Evolutionary conservation across 257 asterid genomes (phyloP).

Genomic region (Lycium barbarum): DNA sequence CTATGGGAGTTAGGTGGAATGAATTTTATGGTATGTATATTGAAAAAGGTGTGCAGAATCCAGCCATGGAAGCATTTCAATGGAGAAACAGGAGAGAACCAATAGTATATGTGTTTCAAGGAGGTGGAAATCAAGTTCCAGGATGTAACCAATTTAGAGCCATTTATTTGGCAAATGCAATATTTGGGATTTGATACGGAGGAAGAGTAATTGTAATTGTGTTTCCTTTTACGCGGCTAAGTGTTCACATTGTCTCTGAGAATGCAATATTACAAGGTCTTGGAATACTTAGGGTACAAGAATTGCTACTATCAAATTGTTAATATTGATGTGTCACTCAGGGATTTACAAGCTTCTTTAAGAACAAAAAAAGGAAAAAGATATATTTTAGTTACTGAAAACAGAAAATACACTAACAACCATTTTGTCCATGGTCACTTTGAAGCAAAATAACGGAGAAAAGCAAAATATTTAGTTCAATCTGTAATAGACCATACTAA

Average conservation of each 20-base stretch:
- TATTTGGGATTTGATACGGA: not conserved
- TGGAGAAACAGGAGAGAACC: not conserved
- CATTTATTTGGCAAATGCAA: not conserved
- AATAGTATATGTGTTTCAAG: not conserved
- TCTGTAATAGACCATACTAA: no score
- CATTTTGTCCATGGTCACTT: no score
- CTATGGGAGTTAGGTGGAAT: not conserved
- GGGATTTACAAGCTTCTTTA: no score
- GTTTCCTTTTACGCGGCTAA: not conserved
- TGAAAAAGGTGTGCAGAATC: slow-evolving; percentile 9
- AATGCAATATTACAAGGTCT: not conserved
- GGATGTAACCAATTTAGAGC: not conserved
- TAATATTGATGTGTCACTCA: not conserved
- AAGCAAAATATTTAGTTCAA: no score
- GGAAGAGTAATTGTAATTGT: slow-evolving; percentile 4
- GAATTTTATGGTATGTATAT: not conserved
- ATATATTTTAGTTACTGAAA: no score
- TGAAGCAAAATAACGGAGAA: no score
- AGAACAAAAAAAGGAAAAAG: no score
- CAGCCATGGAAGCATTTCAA: not conserved
- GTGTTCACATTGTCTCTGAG: not conserved
- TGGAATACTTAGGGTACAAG: not conserved
- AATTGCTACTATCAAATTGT: not conserved
- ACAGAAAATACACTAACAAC: no score
- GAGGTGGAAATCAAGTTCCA: not conserved